Evolutionary conservation across 2,329 filamentous ascomycete genomes (phyloP).

Genomic region (Ophiostoma novo-ulmi): DNA sequence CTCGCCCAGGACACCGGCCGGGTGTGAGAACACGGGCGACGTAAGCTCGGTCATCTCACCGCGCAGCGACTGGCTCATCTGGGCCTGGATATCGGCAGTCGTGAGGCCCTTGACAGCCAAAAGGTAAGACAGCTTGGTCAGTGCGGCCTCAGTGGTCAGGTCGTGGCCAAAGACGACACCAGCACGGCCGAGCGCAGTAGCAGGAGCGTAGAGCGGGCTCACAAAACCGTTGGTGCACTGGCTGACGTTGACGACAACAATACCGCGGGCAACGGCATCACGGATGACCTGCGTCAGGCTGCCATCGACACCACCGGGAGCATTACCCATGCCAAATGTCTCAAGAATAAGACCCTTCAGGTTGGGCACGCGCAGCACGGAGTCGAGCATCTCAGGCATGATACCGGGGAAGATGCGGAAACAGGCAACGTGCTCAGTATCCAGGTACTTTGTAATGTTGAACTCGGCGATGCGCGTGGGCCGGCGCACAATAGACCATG

Average conservation of each 20-base stretch:
- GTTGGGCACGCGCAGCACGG: slow-evolving; percentile 69
- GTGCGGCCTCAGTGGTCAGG: slow-evolving; percentile 81
- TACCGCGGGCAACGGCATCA: slow-evolving; percentile 70
- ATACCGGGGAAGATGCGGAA: slow-evolving; percentile 89
- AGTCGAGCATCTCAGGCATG: slow-evolving; percentile 87
- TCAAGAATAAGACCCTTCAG: slow-evolving; percentile 80
- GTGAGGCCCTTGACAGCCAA: slow-evolving; percentile 63
- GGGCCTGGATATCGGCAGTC: slow-evolving; percentile 58
- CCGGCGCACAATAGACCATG: slow-evolving; percentile 71
- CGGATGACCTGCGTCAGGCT: slow-evolving; percentile 72
- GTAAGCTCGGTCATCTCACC: slow-evolving; percentile 80
- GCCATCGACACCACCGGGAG: slow-evolving; percentile 74
- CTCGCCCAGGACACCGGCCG: slow-evolving; percentile 48
- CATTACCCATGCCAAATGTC: slow-evolving; percentile 90
- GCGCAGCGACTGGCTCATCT: slow-evolving; percentile 70
- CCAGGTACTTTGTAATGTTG: slow-evolving; percentile 65
- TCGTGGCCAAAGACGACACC: slow-evolving; percentile 88
- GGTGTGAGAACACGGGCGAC: slow-evolving; percentile 70
- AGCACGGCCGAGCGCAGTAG: slow-evolving; percentile 70
- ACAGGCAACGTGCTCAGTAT: slow-evolving; percentile 85
- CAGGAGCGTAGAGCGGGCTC: slow-evolving; percentile 71
- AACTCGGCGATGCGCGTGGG: slow-evolving; percentile 71
- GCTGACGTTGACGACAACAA: slow-evolving; percentile 85
- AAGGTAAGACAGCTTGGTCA: slow-evolving; percentile 86
- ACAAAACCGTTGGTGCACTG: slow-evolving; percentile 79